Evolutionary conservation across 2,329 filamentous ascomycete genomes (phyloP).

Genomic region (Endocalyx cinctus): DNA sequence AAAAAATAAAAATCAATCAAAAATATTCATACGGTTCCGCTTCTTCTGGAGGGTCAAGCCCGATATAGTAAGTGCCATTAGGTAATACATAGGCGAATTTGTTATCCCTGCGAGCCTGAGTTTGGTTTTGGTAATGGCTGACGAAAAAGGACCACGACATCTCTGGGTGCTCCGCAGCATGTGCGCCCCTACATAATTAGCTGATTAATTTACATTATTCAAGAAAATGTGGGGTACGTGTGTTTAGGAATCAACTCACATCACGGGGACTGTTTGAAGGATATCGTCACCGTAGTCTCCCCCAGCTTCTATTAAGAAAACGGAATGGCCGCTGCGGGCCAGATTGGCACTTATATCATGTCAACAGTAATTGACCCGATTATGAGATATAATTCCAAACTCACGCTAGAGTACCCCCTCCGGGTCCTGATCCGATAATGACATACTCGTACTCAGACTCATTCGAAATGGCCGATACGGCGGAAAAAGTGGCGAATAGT

Average conservation of each 20-base stretch:
- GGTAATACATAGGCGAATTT: slow-evolving; percentile 11
- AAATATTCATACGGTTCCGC: slow-evolving; percentile 10
- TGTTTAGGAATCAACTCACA: too few species aligned
- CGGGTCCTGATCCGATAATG: not conserved
- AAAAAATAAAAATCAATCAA: too few species aligned
- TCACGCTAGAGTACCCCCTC: slow-evolving; percentile 1
- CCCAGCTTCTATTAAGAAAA: slow-evolving; percentile 15
- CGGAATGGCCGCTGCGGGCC: not conserved
- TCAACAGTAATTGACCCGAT: not conserved
- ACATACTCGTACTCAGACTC: slow-evolving; percentile 1
- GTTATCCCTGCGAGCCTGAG: slow-evolving; percentile 9
- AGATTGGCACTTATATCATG: not conserved
- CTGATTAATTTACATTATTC: too few species aligned
- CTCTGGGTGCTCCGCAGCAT: slow-evolving; percentile 6
- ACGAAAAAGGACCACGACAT: slow-evolving; percentile 15
- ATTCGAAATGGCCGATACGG: not conserved
- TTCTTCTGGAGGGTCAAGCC: slow-evolving; percentile 12
- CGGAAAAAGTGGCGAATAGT: too few species aligned
- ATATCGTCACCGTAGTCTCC: slow-evolving; percentile 20
- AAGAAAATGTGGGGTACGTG: too few species aligned
- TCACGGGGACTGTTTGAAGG: slow-evolving; percentile 14
- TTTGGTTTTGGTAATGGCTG: slow-evolving; percentile 13
- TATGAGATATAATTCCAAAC: too few species aligned
- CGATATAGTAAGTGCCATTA: slow-evolving; percentile 12
- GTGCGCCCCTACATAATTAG: slow-evolving; percentile 18